A percentile compares a stretch with the other conserved stretches of the same genome.
phyloP scores from a whole-genome alignment of 2,329 filamentous ascomycete species.

The Cytospora schulzeri region DNA sequence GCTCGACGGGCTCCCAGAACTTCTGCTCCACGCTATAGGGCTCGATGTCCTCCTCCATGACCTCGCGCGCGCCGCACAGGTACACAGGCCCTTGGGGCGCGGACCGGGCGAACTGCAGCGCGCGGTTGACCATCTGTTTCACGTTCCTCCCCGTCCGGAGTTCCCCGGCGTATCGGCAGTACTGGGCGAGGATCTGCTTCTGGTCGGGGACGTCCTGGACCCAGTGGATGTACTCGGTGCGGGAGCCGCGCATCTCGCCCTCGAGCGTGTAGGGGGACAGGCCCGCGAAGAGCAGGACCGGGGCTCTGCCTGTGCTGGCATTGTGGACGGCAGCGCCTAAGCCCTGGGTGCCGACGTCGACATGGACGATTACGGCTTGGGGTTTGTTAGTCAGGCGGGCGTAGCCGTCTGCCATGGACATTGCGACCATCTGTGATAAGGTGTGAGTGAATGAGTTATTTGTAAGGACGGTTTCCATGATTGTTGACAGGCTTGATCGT shows the following conservation, averaged over 20 bases:
- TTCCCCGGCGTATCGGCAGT: conserved; percentile 81
- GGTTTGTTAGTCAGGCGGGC: conserved; percentile 67
- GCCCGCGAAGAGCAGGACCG: conserved; percentile 54
- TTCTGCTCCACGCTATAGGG: conserved; percentile 70
- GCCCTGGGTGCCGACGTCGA: conserved; percentile 74
- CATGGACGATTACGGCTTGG: conserved; percentile 72
- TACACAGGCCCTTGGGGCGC: conserved; percentile 82
- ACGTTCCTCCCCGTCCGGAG: conserved; percentile 83
- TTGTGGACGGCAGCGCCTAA: conserved; percentile 74
- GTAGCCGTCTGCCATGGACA: conserved; percentile 76
- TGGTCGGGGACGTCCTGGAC: conserved; percentile 47
- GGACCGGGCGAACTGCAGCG: conserved; percentile 77
- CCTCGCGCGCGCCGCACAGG: conserved; percentile 74
- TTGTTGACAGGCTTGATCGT: too few relatives aligned
- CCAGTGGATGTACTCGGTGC: conserved; percentile 48
- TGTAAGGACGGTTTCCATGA: too few relatives aligned
- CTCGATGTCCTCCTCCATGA: conserved; percentile 82
- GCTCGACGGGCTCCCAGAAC: conserved; percentile 71
- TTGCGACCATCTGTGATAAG: conserved; percentile 66
- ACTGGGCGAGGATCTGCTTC: conserved; percentile 68
- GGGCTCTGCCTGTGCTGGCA: conserved; percentile 66
- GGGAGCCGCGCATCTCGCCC: conserved; percentile 44
- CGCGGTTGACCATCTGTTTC: conserved; percentile 87
- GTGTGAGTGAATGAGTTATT: conserved; percentile 2
- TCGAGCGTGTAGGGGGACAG: conserved; percentile 46